A percentile compares a stretch with the other conserved stretches of the same genome.
Evolutionary conservation across 495 filamentous ascomycete species (phyloP).

Genomic region (Penicillium ucsense): DNA sequence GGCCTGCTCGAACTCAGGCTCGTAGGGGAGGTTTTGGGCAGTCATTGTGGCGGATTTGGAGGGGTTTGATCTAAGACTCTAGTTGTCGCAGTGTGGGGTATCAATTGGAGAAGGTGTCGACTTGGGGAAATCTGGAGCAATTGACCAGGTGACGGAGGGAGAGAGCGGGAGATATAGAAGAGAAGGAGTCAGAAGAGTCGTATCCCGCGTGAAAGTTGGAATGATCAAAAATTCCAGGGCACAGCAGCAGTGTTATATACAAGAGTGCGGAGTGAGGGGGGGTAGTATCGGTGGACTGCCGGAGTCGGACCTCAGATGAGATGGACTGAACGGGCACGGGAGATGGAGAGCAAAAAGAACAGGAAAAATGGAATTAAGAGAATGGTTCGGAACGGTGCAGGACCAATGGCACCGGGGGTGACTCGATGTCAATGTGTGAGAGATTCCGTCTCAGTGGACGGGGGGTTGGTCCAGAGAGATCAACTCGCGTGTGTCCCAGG

Average conservation of each 20-base stretch:
- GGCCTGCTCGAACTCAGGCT: conserved; percentile 99
- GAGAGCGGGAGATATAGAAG: conserved; percentile 6
- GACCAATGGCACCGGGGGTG: neutral
- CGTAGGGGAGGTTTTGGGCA: conserved; percentile 55
- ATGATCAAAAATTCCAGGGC: neutral
- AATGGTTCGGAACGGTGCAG: neutral
- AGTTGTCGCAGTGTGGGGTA: neutral
- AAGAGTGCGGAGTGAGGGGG: conserved; percentile 2
- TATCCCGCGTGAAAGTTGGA: neutral
- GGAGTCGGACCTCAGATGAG: conserved; percentile 26
- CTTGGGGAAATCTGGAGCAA: conserved; percentile 1
- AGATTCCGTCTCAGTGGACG: no score
- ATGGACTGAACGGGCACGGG: conserved; percentile 1
- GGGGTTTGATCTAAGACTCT: neutral
- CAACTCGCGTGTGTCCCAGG: no score
- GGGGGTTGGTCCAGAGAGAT: no score
- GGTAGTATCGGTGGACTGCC: conserved; percentile 14
- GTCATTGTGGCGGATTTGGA: conserved; percentile 47
- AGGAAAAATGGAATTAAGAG: conserved; percentile 1
- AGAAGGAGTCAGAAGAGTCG: conserved; percentile 7
- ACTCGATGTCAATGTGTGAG: no score
- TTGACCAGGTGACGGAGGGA: neutral
- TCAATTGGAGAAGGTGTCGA: neutral
- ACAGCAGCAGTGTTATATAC: conserved; percentile 11
- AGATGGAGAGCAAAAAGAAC: conserved; percentile 7